Base-by-base conservation (phyloP, 305 asterid species). In the Ilex paraguariensis region DNA sequence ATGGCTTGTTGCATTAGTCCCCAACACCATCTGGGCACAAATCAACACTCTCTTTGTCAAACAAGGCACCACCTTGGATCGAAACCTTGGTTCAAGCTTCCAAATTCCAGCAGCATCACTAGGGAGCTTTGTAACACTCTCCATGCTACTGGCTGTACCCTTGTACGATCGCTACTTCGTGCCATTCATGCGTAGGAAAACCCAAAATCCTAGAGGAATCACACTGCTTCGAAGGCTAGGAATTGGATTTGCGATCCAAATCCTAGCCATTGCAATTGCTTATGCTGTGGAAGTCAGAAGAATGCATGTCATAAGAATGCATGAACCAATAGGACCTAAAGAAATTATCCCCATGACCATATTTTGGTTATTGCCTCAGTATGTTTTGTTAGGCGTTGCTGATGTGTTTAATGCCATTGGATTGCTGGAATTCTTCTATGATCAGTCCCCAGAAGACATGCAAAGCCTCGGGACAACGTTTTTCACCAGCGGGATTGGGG, bases 1-100 rank as follows among this genome's bases (percentile, higher is more conserved):
- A 57, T 90, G 96, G 95, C 55, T 79, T 10, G 92, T 71, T 11
- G 84, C 96, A 53, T 72, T 90, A 14, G 77, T 87, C 50, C 95
- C 95, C 0, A 84, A 95, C 87, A 87, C 89, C 72, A 79, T 87
- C 6, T 86, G 96, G 91, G 96, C 97, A 2, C 97, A 90, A 72
- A 73, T 80, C 79, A 82, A 87, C 82, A 90, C 97, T 21, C 84
- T 90, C 7, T 90, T 90, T 21, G 95, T 90, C 10, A 90, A 90
- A 54, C 97, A 90, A 49, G 97, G 97, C 61, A 81, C 87, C 63
- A 90, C 97, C 28, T 55, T 90, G 31, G 83, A 90, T 77, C 76
- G 95, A 9, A 87, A 79, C 58, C 13, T 84, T 31, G 87, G 83
- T 52, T 13, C 75, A 10, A 42, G 49, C 68, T 84, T 90, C 65